phyloP scores from a whole-genome alignment of 2,329 filamentous ascomycete genomes.

The Colletotrichum sp. region DNA sequence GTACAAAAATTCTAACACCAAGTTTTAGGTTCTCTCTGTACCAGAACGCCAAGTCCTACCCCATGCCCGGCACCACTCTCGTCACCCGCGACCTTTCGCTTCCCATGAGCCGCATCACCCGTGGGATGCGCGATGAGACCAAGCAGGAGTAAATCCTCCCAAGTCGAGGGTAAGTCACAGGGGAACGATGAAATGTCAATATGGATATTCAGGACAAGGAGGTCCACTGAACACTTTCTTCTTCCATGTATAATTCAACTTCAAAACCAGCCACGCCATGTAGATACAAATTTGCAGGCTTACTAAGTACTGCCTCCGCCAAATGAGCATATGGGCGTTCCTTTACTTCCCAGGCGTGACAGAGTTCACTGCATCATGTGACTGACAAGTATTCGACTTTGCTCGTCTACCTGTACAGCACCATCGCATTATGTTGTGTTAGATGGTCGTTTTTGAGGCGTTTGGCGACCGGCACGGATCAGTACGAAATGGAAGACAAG shows the following conservation, averaged over 20 bases:
- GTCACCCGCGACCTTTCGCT: neutral
- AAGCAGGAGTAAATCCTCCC: neutral
- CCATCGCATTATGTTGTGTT: too few relatives aligned
- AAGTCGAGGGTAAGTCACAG: too few relatives aligned
- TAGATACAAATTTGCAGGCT: neutral
- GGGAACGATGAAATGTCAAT: too few relatives aligned
- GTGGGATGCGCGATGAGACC: neutral
- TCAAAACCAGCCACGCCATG: neutral
- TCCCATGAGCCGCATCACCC: neutral
- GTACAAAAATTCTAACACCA: neutral
- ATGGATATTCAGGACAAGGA: neutral
- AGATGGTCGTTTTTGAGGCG: too few relatives aligned
- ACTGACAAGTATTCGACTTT: too few relatives aligned
- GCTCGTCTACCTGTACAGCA: too few relatives aligned
- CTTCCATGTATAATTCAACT: neutral
- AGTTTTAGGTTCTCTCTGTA: neutral
- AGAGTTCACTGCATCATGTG: too few relatives aligned
- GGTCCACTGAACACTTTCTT: neutral
- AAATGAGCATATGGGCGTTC: too few relatives aligned
- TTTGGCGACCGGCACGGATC: too few relatives aligned
- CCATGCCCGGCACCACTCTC: neutral
- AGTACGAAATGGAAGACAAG: too few relatives aligned
- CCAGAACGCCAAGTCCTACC: neutral
- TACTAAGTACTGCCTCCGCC: too few relatives aligned
- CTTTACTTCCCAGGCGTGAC: too few relatives aligned